Base-by-base conservation (phyloP, 73 alveolate genomes). In the Halteria grandinella region DNA sequence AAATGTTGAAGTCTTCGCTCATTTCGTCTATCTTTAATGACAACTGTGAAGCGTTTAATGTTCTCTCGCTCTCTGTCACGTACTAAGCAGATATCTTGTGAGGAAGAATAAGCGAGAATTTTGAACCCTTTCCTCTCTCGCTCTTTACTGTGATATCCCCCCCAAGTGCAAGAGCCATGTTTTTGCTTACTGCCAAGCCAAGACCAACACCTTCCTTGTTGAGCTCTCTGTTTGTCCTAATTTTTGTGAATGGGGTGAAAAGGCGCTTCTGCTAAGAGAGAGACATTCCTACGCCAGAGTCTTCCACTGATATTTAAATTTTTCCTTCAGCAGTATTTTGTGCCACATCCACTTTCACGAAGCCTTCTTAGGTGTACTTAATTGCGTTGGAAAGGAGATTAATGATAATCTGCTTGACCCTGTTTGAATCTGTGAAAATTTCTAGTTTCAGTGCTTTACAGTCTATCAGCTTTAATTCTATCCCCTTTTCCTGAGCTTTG, bases 161-260 rank as follows among this genome's bases (percentile, higher is more conserved):
- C 0, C 87, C 87, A 29, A 83, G 27, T 44, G 82, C 48, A 21
- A 74, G 24, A 15, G 79, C 69, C 0, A 82, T 60, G 18, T 29
- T 47, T 32, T 82, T 82, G 41, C 87, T 69, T 2, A 82, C 73
- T 15, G 64, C 66, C 17, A 82, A 39, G 4, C 91, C 91, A 11
- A 82, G 75, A 14, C 91, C 91, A 41, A 69, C 45, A 8, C 92
- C 92, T 3, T 59, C 52, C 17, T 44, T 43, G 37, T 83, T 83
- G 0, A 55, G 18, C 0, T 63, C 63, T 36, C 79, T 52, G 49
- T 75, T 63, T 20, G 34, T 72, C 3, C 29, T 25, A 7, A 83
- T 54, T 18, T 64, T 83, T 12, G 53, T 75, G 63, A 55, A 83
- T 0, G 48, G 79, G 18, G n/a, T 74, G 47, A 83, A 83, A 14